Conservation (phyloP, 23 red algal genomes). For the Chondrus crispus region DNA sequence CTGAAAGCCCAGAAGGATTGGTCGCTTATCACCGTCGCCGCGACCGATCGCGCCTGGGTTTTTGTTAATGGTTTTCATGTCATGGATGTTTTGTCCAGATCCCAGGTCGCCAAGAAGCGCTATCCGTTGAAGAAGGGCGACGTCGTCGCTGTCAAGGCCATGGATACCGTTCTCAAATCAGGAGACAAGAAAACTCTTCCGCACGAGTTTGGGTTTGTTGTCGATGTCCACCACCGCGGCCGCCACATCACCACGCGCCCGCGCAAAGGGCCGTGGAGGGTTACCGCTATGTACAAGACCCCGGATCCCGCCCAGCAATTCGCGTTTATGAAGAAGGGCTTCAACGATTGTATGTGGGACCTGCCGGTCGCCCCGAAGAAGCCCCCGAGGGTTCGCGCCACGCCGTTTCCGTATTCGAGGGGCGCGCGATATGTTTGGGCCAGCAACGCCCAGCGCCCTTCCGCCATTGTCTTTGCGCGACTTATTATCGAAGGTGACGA, state of each 20-base stretch:
- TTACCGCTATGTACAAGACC: neutral
- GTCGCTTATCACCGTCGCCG: neutral
- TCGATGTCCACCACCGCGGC: neutral
- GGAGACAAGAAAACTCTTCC: no score
- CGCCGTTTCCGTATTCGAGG: neutral
- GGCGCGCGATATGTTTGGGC: neutral
- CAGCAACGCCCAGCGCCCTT: neutral
- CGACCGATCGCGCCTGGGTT: neutral
- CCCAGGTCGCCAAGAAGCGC: neutral
- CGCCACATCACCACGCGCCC: neutral
- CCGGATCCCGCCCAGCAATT: neutral
- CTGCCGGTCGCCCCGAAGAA: neutral
- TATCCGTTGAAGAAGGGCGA: neutral
- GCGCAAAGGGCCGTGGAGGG: neutral
- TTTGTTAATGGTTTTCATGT: neutral
- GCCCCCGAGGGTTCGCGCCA: neutral
- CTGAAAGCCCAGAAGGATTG: neutral
- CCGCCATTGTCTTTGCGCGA: neutral
- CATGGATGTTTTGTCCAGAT: neutral
- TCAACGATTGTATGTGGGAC: neutral
- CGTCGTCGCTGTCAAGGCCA: neutral
- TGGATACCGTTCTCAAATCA: neutral
- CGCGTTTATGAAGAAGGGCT: neutral
- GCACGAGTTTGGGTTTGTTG: neutral
- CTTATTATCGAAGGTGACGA: neutral